A percentile compares a stretch with the other conserved stretches of the same genome.
phyloP scores from a whole-genome alignment of 805 yeast genomes.

The Lachancea dasiensis region DNA sequence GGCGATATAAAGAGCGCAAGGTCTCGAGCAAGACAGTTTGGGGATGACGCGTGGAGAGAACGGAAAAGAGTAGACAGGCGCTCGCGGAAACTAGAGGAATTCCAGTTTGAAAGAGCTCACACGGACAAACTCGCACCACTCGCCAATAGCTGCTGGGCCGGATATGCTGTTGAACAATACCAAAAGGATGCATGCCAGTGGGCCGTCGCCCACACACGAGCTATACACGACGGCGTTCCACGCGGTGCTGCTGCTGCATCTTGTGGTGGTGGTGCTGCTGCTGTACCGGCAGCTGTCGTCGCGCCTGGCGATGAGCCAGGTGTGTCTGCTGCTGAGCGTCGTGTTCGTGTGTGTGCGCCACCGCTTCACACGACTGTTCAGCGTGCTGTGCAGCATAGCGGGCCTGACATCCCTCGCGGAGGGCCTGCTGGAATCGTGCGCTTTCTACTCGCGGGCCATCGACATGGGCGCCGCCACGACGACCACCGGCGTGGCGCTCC shows the following conservation, averaged over 20 bases:
- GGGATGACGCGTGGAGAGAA: too few relatives aligned
- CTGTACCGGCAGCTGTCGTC: neutral
- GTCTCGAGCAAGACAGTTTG: too few relatives aligned
- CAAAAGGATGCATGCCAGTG: too few relatives aligned
- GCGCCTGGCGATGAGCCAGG: conserved; percentile 1
- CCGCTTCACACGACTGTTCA: conserved; percentile 8
- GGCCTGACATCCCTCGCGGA: conserved; percentile 1
- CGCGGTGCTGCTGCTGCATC: conserved; percentile 1
- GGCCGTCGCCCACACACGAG: too few relatives aligned
- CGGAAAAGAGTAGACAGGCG: too few relatives aligned
- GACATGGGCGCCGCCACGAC: conserved; percentile 2
- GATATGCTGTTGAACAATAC: too few relatives aligned
- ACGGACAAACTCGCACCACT: too few relatives aligned
- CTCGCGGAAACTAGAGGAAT: too few relatives aligned
- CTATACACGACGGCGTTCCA: too few relatives aligned
- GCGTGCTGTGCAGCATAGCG: conserved; percentile 1
- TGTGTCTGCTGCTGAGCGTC: conserved; percentile 6
- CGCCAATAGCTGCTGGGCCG: too few relatives aligned
- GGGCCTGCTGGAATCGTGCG: neutral
- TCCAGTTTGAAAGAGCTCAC: too few relatives aligned
- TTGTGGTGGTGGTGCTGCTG: conserved; percentile 2
- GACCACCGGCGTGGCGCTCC: conserved; percentile 1
- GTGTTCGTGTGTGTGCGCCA: conserved; percentile 8
- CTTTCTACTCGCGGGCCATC: neutral
- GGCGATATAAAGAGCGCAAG: too few relatives aligned